Evolutionary conservation across 2,329 filamentous ascomycete species (phyloP), one percentile per base, ranked within the genome.

Genomic region (Trichoderma brevicompactum): DNA sequence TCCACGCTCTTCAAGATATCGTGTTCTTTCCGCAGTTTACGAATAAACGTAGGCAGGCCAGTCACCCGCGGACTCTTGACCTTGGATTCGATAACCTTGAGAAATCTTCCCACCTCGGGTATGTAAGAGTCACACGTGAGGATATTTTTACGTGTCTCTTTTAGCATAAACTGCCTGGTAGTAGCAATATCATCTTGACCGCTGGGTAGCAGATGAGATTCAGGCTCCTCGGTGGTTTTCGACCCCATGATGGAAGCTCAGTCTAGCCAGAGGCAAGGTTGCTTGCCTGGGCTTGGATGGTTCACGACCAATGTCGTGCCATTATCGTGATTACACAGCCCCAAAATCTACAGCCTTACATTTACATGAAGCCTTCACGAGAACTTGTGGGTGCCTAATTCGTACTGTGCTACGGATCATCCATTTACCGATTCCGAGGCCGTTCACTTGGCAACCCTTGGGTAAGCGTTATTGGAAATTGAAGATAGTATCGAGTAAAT

Each of bases 31-130:
- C 66, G 65, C 13, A 74, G 46, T 15, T 67, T 59, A 60, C 70
- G 69, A 48, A 72, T 52, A 46, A 71, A 72, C 2, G 68, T 43
- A 2, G 70, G 67, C 17, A 75, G 55, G 13, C 73, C 72, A 0
- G 72, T 73, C 23, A 55, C 28, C 9, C 58, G 61, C 7, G 65
- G 43, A 5, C 23, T 66, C 40, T 67, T 69, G 38, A 38, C 23
- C 15, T 61, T 67, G 46, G 53, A 38, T 6, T 41, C 40, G 13
- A 72, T 38, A n/a, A 53, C 38, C 15, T 32, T 48, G 12, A 70
- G 64, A 8, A 72, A 65, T 5, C 23, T 48, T 62, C 70, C 69
- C 17, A 72, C 36, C 54, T 72, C 70, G n/a, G 68, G 64, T 5
- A 69, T 55, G 32, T 58, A 68, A 3, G 65, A 38, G 7, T 66